Percentiles rank a stretch among this genome's conserved stretches.
These are phyloP conservation scores for Fusarium sarcochroum DNA, from an alignment of 2,329 filamentous ascomycete species.

Conservation along the genomic window DNA sequence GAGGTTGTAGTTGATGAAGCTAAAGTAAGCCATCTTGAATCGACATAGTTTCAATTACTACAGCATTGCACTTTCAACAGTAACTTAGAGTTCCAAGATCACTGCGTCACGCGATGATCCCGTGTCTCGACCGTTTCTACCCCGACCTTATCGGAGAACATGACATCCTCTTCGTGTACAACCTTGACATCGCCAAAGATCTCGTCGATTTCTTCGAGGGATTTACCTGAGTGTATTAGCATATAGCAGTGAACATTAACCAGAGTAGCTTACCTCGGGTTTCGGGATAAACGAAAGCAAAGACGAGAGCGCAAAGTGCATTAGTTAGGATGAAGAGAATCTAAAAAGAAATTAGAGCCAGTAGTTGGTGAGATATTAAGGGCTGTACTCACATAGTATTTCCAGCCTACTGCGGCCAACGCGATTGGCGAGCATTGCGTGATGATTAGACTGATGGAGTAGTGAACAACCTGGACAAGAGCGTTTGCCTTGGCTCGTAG, in stretches of 20 bases:
- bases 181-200: slow-evolving; percentile 57
- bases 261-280: slow-evolving; percentile 50
- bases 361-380: accelerated
- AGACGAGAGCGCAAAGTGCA: slow-evolving; percentile 54
- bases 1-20: background rate
- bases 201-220: slow-evolving; percentile 57
- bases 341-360: slow-evolving; percentile 23
- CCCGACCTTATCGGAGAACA: slow-evolving; percentile 36
- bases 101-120: background rate
- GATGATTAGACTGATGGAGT: slow-evolving; percentile 58
- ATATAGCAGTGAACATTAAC: accelerated
- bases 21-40: background rate
- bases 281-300: slow-evolving; percentile 56
- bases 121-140: slow-evolving; percentile 15
- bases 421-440: slow-evolving; percentile 59
- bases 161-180: slow-evolving; percentile 42
- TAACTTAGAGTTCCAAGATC: background rate
- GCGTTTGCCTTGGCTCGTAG: slow-evolving; percentile 59
- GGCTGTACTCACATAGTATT: slow-evolving; percentile 54
- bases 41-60: background rate
- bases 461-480: slow-evolving; percentile 58
- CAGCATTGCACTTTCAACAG: background rate
- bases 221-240: slow-evolving; percentile 53
- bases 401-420: slow-evolving; percentile 56
- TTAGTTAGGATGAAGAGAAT: slow-evolving; percentile 58